Evolutionary conservation across 257 asterid genomes (phyloP), one percentile per base, ranked within the genome.

Genomic region (Rhazya stricta): DNA sequence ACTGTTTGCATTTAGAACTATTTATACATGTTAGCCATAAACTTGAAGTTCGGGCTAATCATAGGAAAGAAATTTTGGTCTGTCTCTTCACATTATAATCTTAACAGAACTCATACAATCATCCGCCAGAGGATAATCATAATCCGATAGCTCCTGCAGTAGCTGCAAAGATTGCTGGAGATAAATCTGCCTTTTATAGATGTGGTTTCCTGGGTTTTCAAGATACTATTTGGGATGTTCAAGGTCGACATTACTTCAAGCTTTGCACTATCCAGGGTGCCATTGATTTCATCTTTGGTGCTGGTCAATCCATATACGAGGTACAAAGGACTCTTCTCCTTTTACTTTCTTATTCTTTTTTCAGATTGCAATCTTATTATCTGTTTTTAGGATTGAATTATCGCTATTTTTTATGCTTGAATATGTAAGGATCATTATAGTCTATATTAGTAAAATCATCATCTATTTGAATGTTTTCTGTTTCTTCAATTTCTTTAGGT

Each of bases 281-380:
- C 8, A 80, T 88, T 23, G 97, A 92, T 83, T 92, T 90, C 76
- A 90, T 92, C 75, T 92, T 90, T 69, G 97, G 97, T 37, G 61
- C 84, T 0, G 97, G 96, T 3, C 91, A 89, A 80, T 92, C 97
- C 16, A 74, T 90, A 63, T 91, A 90, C 43, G 93, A 93, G 91
- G 98, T 91, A 80, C 53, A n/a, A n/a, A n/a, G n/a, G n/a, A n/a
- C n/a, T n/a, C n/a, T n/a, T n/a, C n/a, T n/a, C n/a, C n/a, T n/a
- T n/a, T n/a, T n/a, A n/a, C n/a, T n/a, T n/a, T n/a, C n/a, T n/a
- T n/a, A n/a, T n/a, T n/a, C n/a, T n/a, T n/a, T n/a, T n/a, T n/a
- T n/a, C n/a, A n/a, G n/a, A n/a, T n/a, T n/a, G n/a, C n/a, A n/a
- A n/a, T n/a, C n/a, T n/a, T n/a, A n/a, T n/a, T n/a, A n/a, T n/a